Evolutionary conservation across 805 yeast genomes (phyloP).

Genomic region (Debaryomyces castellii): DNA sequence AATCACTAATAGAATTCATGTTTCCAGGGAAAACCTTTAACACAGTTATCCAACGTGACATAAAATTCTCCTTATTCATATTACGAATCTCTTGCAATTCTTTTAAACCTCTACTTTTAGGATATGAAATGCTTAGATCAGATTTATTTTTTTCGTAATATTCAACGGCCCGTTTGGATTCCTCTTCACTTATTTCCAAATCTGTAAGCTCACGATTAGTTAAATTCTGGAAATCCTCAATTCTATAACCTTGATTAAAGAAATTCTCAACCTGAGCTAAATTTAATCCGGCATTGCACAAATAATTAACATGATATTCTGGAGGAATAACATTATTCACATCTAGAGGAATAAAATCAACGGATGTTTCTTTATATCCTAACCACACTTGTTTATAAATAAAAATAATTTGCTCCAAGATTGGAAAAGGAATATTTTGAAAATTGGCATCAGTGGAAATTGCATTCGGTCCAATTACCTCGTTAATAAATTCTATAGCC

Average conservation of each 20-base stretch:
- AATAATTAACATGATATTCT: constrained; percentile 23
- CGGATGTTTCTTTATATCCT: constrained; percentile 28
- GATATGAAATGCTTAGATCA: constrained; percentile 12
- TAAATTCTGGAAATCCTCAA: constrained; percentile 10
- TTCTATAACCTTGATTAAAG: constrained; percentile 21
- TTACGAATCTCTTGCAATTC: constrained; percentile 11
- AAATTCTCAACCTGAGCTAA: constrained; percentile 25
- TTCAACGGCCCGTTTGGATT: constrained; percentile 13
- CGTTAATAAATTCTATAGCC: constrained; percentile 38
- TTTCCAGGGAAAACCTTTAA: constrained; percentile 18
- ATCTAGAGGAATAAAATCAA: constrained; percentile 34
- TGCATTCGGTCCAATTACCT: constrained; percentile 22
- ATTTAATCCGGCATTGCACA: constrained; percentile 21
- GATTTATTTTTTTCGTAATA: constrained; percentile 4
- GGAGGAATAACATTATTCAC: constrained; percentile 41
- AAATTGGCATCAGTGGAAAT: constrained; percentile 12
- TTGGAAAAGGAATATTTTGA: constrained; percentile 28
- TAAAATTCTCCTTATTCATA: constrained; percentile 6
- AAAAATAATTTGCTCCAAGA: constrained; percentile 46
- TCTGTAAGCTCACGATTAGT: constrained; percentile 19
- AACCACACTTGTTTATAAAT: constrained; percentile 44
- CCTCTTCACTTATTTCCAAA: constrained; percentile 4
- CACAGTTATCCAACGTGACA: constrained; percentile 16
- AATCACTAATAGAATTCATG: constrained; percentile 18
- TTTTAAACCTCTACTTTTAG: constrained; percentile 1